phyloP scores from a whole-genome alignment of 805 yeast genomes.

The Spathaspora sp. region DNA sequence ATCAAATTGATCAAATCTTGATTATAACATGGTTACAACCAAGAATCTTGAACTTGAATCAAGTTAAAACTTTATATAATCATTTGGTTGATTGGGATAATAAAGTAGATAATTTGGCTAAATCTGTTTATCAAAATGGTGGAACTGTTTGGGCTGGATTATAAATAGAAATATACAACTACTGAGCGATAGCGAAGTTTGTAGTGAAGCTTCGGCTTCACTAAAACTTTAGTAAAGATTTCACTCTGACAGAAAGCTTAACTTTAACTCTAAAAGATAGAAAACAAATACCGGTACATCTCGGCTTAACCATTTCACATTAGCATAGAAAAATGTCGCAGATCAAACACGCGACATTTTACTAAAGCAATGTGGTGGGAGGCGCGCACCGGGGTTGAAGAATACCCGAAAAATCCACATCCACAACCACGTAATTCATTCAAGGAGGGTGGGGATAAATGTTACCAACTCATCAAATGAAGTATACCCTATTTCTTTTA shows the following conservation, averaged over 20 bases:
- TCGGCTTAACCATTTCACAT: too few relatives aligned
- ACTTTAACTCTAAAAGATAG: too few relatives aligned
- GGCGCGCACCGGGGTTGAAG: not conserved
- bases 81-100: constrained; percentile 76
- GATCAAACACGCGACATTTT: too few relatives aligned
- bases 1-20: constrained; percentile 76
- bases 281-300: too few relatives aligned
- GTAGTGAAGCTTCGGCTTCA: not conserved
- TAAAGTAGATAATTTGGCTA: constrained; percentile 61
- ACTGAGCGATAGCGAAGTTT: not conserved
- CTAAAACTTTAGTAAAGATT: too few relatives aligned
- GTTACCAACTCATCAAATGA: not conserved
- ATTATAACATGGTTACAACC: constrained; percentile 95
- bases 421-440: too few relatives aligned
- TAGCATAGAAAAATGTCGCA: too few relatives aligned
- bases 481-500: not conserved
- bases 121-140: constrained; percentile 33
- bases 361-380: too few relatives aligned
- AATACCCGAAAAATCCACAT: not conserved
- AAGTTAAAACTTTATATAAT: constrained; percentile 70
- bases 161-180: not conserved
- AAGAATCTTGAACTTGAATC: constrained; percentile 78
- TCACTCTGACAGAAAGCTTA: too few relatives aligned
- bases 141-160: constrained; percentile 41
- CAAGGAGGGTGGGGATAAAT: too few relatives aligned